Evolutionary conservation across 164 flowering plant species (phyloP), one percentile per base, ranked within the genome.

Genomic region (Kalanchoe fedtschenkoi): DNA sequence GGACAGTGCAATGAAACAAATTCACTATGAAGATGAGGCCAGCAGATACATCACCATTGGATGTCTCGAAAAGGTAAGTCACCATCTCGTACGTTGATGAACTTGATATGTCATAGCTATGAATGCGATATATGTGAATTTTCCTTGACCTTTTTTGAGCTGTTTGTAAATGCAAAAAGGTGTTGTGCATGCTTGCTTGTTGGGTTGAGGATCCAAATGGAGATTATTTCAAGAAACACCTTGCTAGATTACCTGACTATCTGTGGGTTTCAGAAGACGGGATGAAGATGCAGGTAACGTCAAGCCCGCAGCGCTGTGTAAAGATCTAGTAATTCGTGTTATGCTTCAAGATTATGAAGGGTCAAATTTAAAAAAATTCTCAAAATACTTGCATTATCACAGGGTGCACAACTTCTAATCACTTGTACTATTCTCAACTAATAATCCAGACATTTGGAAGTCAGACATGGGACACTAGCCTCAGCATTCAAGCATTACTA

Each of bases 1-100:
- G 46, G 34, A 67, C 62, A 64, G 53, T 1, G 66, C 75, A 16
- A 79, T 77, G 77, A 67, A 71, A 24, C 77, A 70, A 61, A 71
- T 77, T 28, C 81, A 77, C 29, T 79, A 79, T 37, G 81, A 79
- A 57, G 84, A 74, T 64, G 76, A 80, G 59, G 69, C 67, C 29
- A 78, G 84, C 61, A 69, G 84, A 32, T 80, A 78, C 59, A 74
- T 80, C 28, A 76, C 81, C 2, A 69, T 72, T 11, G 83, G 77
- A 15, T 70, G 78, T 61, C 71, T 78, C 5, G 71, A 66, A 11
- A 78, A 75, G 72, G 77, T 68, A 58, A 53, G 8, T 9, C 29
- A 8, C 55, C 28, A 8, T 21, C 55, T n/a, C 21, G 55, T 22
- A 8, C 11, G 7, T 6, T n/a, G n/a, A n/a, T n/a, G n/a, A n/a